phyloP scores from a whole-genome alignment of 345 rosid genomes.

The Murraya paniculata region DNA sequence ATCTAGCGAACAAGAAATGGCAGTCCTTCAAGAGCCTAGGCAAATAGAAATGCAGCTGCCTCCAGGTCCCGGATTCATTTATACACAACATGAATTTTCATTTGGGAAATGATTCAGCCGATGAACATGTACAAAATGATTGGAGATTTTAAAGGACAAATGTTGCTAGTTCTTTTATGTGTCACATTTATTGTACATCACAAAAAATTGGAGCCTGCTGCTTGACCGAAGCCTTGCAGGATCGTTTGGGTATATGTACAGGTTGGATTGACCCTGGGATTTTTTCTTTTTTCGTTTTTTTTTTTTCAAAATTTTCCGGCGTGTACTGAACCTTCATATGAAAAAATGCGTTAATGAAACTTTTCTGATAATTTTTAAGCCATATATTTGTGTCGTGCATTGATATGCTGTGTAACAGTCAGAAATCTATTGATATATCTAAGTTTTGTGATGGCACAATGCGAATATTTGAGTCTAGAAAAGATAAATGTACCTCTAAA shows the following conservation, averaged over 20 bases:
- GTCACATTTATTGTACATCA: neutral
- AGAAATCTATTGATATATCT: too few species aligned
- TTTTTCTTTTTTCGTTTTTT: neutral
- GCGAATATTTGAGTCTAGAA: too few species aligned
- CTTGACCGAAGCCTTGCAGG: neutral
- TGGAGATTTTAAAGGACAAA: neutral
- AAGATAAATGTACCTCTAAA: too few species aligned
- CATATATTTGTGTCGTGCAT: too few species aligned
- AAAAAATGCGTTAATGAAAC: too few species aligned
- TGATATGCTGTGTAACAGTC: too few species aligned
- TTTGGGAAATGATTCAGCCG: slow-evolving; percentile 19
- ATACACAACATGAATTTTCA: slow-evolving; percentile 36
- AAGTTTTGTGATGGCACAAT: too few species aligned
- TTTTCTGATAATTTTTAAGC: too few species aligned
- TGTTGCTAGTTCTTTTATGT: neutral
- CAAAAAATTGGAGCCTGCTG: neutral
- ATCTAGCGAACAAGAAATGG: slow-evolving; percentile 19
- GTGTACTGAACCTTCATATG: too few species aligned
- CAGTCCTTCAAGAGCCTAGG: slow-evolving; percentile 13
- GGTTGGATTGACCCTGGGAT: neutral
- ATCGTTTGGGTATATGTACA: neutral
- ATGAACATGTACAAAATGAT: too few species aligned
- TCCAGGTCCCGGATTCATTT: slow-evolving; percentile 22
- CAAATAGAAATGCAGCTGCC: slow-evolving; percentile 24
- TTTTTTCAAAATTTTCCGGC: too few species aligned